These are phyloP conservation scores for Pichia sp. DNA, from an alignment of 1,139 yeast genomes.

Conservation along the genomic window DNA sequence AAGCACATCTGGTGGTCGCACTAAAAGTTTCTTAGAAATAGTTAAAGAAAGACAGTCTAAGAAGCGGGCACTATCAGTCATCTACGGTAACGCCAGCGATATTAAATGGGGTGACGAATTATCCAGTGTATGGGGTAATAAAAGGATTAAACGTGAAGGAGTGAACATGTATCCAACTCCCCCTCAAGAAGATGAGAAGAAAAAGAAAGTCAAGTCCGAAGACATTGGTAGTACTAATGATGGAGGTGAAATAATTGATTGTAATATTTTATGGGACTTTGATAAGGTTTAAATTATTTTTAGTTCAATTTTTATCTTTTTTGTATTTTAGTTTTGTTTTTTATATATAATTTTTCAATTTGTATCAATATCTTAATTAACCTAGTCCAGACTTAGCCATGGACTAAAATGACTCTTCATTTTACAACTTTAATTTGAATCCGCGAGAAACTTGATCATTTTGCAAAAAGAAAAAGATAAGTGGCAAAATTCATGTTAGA, in stretches of 20 bases:
- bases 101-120: conserved; percentile 7
- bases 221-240: background rate
- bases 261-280: conserved; percentile 25
- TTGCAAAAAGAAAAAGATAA: no score
- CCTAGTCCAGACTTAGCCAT: no score
- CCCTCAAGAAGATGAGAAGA: conserved; percentile 24
- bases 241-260: conserved; percentile 1
- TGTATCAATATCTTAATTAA: no score
- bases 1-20: conserved; percentile 1
- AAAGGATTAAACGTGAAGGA: background rate
- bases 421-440: no score
- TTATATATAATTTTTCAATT: background rate
- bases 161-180: conserved; percentile 27
- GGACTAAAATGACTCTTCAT: no score
- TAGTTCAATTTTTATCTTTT: background rate
- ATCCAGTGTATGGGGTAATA: conserved; percentile 8
- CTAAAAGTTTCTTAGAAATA: conserved; percentile 7
- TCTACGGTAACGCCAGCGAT: background rate
- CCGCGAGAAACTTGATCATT: no score
- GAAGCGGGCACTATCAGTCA: conserved; percentile 1
- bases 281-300: conserved; percentile 12
- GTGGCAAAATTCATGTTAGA: no score
- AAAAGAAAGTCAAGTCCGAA: background rate
- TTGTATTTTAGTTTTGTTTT: background rate
- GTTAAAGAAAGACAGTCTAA: conserved; percentile 7